phyloP scores from a whole-genome alignment of 2,329 filamentous ascomycete genomes.

The Alternaria sp. region DNA sequence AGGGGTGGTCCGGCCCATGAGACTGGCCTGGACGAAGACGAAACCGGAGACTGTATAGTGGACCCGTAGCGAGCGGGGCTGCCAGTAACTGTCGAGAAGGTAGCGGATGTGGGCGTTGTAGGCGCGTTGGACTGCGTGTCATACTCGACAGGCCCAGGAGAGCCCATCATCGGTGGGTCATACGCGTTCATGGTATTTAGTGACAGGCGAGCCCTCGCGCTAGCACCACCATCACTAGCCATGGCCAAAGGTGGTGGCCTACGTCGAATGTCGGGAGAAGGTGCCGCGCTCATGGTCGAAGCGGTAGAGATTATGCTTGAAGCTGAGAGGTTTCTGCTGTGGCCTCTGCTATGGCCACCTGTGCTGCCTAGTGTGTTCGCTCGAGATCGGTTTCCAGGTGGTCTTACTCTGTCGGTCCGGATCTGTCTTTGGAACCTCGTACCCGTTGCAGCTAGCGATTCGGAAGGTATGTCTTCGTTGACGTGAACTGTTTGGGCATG shows the following conservation, averaged over 20 bases:
- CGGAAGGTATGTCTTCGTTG: slow-evolving; percentile 93
- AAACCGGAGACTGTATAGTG: slow-evolving; percentile 73
- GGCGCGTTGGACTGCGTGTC: slow-evolving; percentile 73
- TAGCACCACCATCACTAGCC: slow-evolving; percentile 69
- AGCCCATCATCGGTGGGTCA: slow-evolving; percentile 66
- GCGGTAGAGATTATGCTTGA: slow-evolving; percentile 83
- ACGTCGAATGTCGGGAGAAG: slow-evolving; percentile 61
- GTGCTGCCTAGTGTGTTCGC: slow-evolving; percentile 79
- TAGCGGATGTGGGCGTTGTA: slow-evolving; percentile 82
- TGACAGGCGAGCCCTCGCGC: slow-evolving; percentile 64
- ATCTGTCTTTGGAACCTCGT: slow-evolving; percentile 93
- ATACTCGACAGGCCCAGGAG: slow-evolving; percentile 67
- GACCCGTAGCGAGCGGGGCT: slow-evolving; percentile 75
- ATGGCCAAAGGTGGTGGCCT: slow-evolving; percentile 84
- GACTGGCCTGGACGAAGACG: slow-evolving; percentile 71
- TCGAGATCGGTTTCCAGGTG: slow-evolving; percentile 73
- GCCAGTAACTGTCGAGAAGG: slow-evolving; percentile 76
- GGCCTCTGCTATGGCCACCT: slow-evolving; percentile 73
- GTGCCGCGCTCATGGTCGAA: slow-evolving; percentile 67
- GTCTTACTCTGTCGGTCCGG: slow-evolving; percentile 81
- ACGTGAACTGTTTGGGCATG: slow-evolving; percentile 98
- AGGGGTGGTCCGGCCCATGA: slow-evolving; percentile 75
- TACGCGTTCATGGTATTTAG: slow-evolving; percentile 66
- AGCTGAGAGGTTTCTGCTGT: slow-evolving; percentile 83
- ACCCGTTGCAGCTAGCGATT: slow-evolving; percentile 90